Percentiles rank a stretch among this genome's conserved stretches.
phyloP scores from a whole-genome alignment of 306 rosid species.

The Hippophae gyantsensis region DNA sequence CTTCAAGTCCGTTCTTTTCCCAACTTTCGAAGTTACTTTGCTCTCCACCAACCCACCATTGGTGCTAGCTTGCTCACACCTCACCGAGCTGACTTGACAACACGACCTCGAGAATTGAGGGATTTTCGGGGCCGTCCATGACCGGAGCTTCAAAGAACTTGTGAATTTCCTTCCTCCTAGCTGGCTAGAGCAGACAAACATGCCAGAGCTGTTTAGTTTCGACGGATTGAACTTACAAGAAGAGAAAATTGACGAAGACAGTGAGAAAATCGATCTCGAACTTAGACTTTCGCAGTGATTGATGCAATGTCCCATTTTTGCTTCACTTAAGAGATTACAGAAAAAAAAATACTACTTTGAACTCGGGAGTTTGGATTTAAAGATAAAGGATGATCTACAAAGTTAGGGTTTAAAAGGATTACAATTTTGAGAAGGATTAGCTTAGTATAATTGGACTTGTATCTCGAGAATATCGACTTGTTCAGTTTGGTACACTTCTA shows the following conservation, averaged over 20 bases:
- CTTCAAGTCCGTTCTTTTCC: slow-evolving; percentile 77
- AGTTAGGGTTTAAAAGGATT: no score
- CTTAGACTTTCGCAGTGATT: slow-evolving; percentile 14
- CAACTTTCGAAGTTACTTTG: slow-evolving; percentile 12
- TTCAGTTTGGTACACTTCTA: no score
- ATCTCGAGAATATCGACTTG: no score
- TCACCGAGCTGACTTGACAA: slow-evolving; percentile 14
- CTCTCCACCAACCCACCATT: neutral
- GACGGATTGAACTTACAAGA: slow-evolving; percentile 6
- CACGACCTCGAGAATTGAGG: neutral
- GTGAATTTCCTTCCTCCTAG: slow-evolving; percentile 2
- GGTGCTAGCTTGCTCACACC: slow-evolving; percentile 3
- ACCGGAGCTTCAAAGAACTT: slow-evolving; percentile 16
- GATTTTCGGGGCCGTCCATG: slow-evolving; percentile 21
- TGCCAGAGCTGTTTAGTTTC: slow-evolving; percentile 13
- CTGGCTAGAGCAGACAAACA: slow-evolving; percentile 12
- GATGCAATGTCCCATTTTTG: no score
- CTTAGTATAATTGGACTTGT: no score
- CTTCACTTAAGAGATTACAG: no score
- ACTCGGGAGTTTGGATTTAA: no score
- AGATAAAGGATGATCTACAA: no score
- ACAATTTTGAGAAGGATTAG: no score
- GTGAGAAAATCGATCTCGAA: slow-evolving; percentile 6
- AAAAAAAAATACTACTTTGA: no score
- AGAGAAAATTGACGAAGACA: slow-evolving; percentile 6